These are phyloP conservation scores for Thraustochytrium sp. DNA, from an alignment of 352 stramenopile genomes.

Conservation along the genomic window DNA sequence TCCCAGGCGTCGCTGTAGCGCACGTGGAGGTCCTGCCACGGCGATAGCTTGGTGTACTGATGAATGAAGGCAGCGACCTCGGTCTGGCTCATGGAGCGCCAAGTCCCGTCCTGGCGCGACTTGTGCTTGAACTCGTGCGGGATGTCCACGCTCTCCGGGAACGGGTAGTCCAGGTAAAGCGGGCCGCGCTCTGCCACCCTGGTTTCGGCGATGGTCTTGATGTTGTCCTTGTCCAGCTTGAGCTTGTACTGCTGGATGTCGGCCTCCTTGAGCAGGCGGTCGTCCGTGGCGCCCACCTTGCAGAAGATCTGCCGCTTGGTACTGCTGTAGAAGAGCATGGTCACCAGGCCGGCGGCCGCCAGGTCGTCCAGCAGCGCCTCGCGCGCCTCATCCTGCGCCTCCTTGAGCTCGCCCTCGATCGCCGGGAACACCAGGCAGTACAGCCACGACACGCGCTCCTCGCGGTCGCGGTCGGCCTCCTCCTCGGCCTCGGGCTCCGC, in stretches of 20 bases:
- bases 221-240: not conserved
- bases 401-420: not conserved
- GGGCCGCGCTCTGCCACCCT: not conserved
- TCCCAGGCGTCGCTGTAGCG: constrained; percentile 6
- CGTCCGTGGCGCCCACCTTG: not conserved
- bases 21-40: not conserved
- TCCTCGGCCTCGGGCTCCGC: too few relatives aligned
- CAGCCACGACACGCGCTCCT: not conserved
- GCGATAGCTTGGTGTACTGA: not conserved
- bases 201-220: not conserved
- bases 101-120: not conserved
- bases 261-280: not conserved
- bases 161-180: not conserved
- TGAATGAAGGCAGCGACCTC: not conserved
- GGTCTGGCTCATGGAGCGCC: not conserved
- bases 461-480: not conserved
- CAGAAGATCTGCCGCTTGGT: constrained; percentile 14
- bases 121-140: not conserved
- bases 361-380: not conserved
- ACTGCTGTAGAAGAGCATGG: not conserved
- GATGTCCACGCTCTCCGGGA: not conserved
- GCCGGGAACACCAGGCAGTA: constrained; percentile 37
- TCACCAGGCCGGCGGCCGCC: not conserved
- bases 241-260: constrained; percentile 27
- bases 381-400: too few relatives aligned